phyloP scores from a whole-genome alignment of 257 asterid species.

The Solanum verrucosum region DNA sequence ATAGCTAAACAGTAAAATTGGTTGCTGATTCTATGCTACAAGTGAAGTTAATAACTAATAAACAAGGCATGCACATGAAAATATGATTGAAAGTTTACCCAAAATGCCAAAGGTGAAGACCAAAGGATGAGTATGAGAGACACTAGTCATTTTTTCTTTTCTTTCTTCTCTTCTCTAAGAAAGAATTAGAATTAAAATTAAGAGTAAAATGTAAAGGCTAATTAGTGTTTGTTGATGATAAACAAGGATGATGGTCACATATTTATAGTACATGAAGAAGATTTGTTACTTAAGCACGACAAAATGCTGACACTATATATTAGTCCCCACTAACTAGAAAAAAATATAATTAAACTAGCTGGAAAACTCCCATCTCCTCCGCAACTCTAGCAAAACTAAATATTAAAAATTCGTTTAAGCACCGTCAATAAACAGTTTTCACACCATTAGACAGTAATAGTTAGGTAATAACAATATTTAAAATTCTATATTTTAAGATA shows the following conservation, averaged over 20 bases:
- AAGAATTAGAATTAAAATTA: no score
- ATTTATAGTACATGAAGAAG: not conserved
- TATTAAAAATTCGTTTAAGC: not conserved
- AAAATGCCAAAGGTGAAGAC: not conserved
- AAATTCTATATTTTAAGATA: not conserved
- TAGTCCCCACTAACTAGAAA: not conserved
- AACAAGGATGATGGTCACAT: not conserved
- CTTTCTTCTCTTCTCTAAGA: no score
- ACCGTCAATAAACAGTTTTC: not conserved
- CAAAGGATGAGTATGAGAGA: not conserved
- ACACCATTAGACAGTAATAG: not conserved
- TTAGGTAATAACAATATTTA: no score
- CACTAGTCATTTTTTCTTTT: no score
- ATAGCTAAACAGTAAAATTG: not conserved
- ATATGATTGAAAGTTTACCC: not conserved
- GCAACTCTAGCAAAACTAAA: not conserved
- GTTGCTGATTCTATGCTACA: fast-evolving
- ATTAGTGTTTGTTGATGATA: not conserved
- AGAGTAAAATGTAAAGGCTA: not conserved
- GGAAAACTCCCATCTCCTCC: not conserved
- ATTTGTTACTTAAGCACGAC: not conserved
- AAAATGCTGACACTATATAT: not conserved
- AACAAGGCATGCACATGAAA: not conserved
- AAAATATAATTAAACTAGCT: not conserved
- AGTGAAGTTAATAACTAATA: no score